A percentile compares a stretch with the other conserved stretches of the same genome.
Evolutionary conservation across 805 yeast genomes (phyloP).

Genomic region (Wickerhamomyces pijperi): DNA sequence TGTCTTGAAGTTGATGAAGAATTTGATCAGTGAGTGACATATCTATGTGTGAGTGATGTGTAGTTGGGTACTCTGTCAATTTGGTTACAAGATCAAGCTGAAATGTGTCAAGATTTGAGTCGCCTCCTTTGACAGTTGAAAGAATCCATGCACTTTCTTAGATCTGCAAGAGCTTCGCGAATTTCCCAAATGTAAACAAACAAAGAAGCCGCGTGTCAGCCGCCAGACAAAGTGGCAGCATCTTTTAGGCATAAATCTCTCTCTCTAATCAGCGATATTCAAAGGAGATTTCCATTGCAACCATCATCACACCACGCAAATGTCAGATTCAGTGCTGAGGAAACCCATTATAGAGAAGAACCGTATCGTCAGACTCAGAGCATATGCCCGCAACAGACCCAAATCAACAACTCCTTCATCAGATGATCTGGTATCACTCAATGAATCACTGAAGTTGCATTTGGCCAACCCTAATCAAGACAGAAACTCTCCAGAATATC

Average conservation of each 20-base stretch:
- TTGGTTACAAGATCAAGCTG: too few species aligned
- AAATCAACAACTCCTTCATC: neutral
- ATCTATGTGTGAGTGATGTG: too few species aligned
- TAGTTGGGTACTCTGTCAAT: too few species aligned
- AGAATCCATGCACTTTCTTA: too few species aligned
- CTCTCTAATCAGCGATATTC: too few species aligned
- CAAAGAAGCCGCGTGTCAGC: too few species aligned
- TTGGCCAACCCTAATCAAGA: neutral
- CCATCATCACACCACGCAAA: neutral
- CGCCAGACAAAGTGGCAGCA: too few species aligned
- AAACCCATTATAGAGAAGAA: neutral
- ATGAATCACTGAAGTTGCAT: neutral
- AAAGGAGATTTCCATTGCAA: too few species aligned
- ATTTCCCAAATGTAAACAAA: neutral
- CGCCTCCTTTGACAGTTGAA: too few species aligned
- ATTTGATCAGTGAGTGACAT: neutral
- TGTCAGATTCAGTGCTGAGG: neutral
- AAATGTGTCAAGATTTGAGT: too few species aligned
- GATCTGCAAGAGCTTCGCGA: too few species aligned
- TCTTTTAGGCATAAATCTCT: too few species aligned
- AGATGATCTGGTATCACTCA: conserved; percentile 1
- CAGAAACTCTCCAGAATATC: conserved; percentile 18
- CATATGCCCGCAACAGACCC: neutral
- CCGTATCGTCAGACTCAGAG: neutral
- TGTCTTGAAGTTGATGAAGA: conserved; percentile 8